Conservation (phyloP, 257 asterid species). For the Solanum sejunctum region DNA sequence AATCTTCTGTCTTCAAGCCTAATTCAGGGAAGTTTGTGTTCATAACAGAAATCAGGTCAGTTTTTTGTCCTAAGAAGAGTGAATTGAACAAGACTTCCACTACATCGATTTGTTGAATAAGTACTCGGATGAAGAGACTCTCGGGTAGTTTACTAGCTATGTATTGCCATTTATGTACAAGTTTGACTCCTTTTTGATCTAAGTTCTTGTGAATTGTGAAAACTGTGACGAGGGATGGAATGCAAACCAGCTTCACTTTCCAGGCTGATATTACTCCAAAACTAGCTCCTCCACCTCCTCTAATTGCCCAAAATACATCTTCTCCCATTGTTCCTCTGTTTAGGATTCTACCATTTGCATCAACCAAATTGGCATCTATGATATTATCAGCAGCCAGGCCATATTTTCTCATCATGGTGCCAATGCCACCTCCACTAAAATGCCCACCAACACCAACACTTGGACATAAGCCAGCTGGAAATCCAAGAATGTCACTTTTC, state of each 20-base stretch:
- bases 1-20: neutral
- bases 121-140: conserved; percentile 2
- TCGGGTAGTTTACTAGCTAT: conserved; percentile 2
- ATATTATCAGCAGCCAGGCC: conserved; percentile 15
- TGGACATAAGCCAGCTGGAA: conserved; percentile 17
- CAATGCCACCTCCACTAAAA: conserved; percentile 29
- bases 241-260: conserved; percentile 12
- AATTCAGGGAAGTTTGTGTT: conserved; percentile 6
- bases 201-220: conserved; percentile 6
- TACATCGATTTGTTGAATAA: conserved; percentile 2
- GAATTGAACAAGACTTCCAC: neutral
- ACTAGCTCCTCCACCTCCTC: conserved; percentile 23
- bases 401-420: conserved; percentile 16
- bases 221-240: conserved; percentile 2
- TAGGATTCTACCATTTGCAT: conserved; percentile 5
- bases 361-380: conserved; percentile 7
- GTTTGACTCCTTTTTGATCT: neutral
- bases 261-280: conserved; percentile 11
- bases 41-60: neutral
- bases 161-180: conserved; percentile 11
- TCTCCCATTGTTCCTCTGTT: conserved; percentile 8
- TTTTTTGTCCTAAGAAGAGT: conserved; percentile 8
- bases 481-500: conserved; percentile 6
- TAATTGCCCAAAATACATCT: conserved; percentile 21
- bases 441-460: conserved; percentile 28